Conservation (phyloP, 352 stramenopile genomes). For the Elongisporangium anandrum region DNA sequence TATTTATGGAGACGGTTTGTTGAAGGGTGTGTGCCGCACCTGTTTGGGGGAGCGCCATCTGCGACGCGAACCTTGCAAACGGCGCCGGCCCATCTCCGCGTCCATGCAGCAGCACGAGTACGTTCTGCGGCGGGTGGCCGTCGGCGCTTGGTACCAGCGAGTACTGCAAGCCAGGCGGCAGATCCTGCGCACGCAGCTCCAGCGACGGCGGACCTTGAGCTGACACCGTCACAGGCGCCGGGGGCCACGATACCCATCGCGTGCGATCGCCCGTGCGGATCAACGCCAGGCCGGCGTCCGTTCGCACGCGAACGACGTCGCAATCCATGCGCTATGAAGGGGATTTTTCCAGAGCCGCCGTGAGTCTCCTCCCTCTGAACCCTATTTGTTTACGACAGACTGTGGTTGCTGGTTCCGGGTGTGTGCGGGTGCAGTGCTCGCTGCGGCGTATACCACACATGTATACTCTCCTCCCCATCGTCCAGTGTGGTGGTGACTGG, state of each 20-base stretch:
- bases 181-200: not conserved
- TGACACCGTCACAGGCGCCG: not conserved
- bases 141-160: constrained; percentile 1
- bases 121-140: constrained; percentile 34
- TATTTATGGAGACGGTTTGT: constrained; percentile 1
- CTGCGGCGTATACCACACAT: not conserved
- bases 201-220: not conserved
- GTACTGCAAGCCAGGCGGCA: not conserved
- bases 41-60: constrained; percentile 65
- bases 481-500: not conserved
- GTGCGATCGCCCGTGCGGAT: constrained; percentile 14
- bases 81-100: constrained; percentile 48
- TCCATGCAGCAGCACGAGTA: constrained; percentile 60
- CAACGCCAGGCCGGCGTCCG: constrained; percentile 21
- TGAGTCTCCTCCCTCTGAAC: not conserved
- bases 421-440: not conserved
- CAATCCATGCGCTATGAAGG: not conserved
- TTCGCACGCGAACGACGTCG: constrained; percentile 22
- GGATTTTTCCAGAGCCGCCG: not conserved
- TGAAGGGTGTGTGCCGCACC: constrained; percentile 18
- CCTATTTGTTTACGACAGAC: not conserved
- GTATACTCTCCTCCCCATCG: not conserved
- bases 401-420: not conserved
- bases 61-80: constrained; percentile 40
- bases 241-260: constrained; percentile 14